Conservation (phyloP, 202 grass and related monocot genomes). For the Dendrocalamus latiflorus region DNA sequence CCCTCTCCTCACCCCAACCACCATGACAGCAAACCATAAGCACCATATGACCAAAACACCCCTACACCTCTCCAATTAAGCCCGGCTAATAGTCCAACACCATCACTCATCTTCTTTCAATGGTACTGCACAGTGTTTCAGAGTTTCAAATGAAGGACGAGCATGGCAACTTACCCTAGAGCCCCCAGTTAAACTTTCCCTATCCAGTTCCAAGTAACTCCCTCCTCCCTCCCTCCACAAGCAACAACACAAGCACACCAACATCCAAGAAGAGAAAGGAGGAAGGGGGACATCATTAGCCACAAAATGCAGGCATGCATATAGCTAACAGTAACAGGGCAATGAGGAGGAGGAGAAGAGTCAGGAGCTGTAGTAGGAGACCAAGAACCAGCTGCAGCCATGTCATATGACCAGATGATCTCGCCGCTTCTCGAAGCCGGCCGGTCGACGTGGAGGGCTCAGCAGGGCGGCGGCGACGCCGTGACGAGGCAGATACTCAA, state of each 20-base stretch:
- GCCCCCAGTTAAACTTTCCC: slow-evolving; percentile 69
- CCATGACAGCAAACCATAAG: slow-evolving; percentile 61
- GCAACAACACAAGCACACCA: slow-evolving; percentile 73
- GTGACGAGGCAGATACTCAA: slow-evolving; percentile 77
- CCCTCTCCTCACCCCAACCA: slow-evolving; percentile 52
- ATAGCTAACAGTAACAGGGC: slow-evolving; percentile 38
- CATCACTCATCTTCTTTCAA: background rate
- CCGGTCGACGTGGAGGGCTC: slow-evolving; percentile 26
- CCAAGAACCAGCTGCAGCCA: background rate
- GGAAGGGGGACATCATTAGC: slow-evolving; percentile 21
- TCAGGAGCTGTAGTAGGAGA: background rate
- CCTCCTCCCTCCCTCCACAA: slow-evolving; percentile 33
- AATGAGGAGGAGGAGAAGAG: slow-evolving; percentile 35
- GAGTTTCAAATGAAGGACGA: slow-evolving; percentile 37
- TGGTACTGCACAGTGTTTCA: slow-evolving; percentile 2
- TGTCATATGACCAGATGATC: slow-evolving; percentile 44
- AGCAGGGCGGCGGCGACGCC: slow-evolving; percentile 37
- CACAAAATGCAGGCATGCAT: slow-evolving; percentile 51
- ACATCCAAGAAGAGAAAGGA: slow-evolving; percentile 41
- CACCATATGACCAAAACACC: slow-evolving; percentile 36
- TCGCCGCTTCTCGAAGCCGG: slow-evolving; percentile 17
- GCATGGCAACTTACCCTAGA: background rate
- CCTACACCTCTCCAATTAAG: slow-evolving; percentile 2
- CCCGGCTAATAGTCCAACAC: background rate
- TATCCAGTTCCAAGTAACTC: slow-evolving; percentile 41